Percentiles rank a stretch among this genome's conserved stretches.
Conservation (phyloP, 805 yeast species). For the fission yeast (Schizosaccharomyces pombe) region ASM294v3 CU329670.1:4994001-4994500, state of each 20-base stretch:
- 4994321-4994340: not conserved
- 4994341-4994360: not conserved
- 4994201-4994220: not conserved
- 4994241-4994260: slow-evolving; percentile 1
- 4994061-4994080: not conserved
- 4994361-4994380: not conserved
- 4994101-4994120: not conserved
- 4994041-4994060: not conserved
- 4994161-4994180: not conserved
- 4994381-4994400: not conserved
- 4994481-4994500: no score
- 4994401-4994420: not conserved
- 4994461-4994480: no score
- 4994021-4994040: no score
- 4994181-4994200: not conserved
- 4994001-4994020: no score
- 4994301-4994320: not conserved
- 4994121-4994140: not conserved
- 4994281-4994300: not conserved
- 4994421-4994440: not conserved
- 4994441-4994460: not conserved
- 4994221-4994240: not conserved
- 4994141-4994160: not conserved
- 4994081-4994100: not conserved
- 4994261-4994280: not conserved